These are phyloP conservation scores for Neurospora sp. DNA, from an alignment of 2,329 filamentous ascomycete species.

Conservation along the genomic window DNA sequence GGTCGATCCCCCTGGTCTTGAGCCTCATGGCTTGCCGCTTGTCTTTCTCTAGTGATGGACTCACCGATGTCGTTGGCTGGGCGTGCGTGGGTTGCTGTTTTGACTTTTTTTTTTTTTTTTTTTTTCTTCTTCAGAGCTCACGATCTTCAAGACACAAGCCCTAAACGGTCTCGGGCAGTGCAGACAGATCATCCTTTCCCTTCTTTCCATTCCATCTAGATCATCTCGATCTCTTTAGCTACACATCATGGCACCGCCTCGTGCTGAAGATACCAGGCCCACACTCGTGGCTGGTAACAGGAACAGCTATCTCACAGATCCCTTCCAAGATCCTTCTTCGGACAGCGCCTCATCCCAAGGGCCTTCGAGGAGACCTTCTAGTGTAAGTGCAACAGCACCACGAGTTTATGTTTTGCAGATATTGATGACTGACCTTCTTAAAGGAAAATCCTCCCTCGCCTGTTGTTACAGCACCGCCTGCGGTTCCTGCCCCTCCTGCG, in stretches of 20 bases:
- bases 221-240: background rate
- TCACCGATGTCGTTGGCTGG: background rate
- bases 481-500: background rate
- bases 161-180: background rate
- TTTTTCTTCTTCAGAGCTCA: background rate
- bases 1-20: background rate
- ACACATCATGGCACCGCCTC: background rate
- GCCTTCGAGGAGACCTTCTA: constrained; percentile 7
- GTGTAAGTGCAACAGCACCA: constrained; percentile 4
- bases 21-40: background rate
- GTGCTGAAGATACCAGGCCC: background rate
- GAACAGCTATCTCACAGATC: constrained; percentile 2
- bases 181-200: background rate
- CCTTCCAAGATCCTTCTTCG: constrained; percentile 12
- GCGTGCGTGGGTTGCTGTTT: background rate
- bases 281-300: background rate
- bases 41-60: background rate
- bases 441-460: background rate
- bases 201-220: background rate
- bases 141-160: background rate
- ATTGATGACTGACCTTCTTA: background rate
- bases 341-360: constrained; percentile 9
- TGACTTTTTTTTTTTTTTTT: background rate
- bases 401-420: background rate
- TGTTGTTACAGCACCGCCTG: constrained; percentile 2